Percentiles rank a stretch among this genome's conserved stretches.
Conservation (phyloP, 2,329 filamentous ascomycete genomes). For the Calycina marina region DNA sequence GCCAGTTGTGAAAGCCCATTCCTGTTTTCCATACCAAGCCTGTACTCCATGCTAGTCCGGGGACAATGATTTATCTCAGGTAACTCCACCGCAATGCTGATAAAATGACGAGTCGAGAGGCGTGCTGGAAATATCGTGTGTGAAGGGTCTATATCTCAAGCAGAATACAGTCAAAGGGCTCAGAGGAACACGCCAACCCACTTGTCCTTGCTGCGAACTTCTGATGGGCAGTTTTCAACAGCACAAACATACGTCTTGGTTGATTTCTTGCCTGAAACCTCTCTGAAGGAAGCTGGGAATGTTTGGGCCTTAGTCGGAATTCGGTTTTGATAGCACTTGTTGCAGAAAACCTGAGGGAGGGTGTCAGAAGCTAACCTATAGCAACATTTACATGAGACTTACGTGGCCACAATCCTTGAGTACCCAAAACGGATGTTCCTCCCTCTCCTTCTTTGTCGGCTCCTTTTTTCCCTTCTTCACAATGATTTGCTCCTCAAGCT, state of each 20-base stretch:
- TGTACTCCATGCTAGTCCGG: slow-evolving; percentile 11
- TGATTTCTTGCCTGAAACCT: slow-evolving; percentile 12
- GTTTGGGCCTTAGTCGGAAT: slow-evolving; percentile 22
- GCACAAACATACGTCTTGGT: slow-evolving; percentile 29
- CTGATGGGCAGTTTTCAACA: slow-evolving; percentile 40
- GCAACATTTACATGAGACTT: no score
- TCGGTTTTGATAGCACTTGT: slow-evolving; percentile 43
- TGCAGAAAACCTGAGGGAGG: slow-evolving; percentile 42
- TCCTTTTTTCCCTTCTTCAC: slow-evolving; percentile 31
- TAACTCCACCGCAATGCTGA: slow-evolving; percentile 10
- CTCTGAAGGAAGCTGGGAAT: slow-evolving; percentile 21
- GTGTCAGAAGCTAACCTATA: no score
- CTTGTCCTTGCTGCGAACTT: slow-evolving; percentile 36
- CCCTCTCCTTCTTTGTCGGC: slow-evolving; percentile 32
- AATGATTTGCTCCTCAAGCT: slow-evolving; percentile 16
- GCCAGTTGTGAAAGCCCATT: no score
- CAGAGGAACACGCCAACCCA: slow-evolving; percentile 45
- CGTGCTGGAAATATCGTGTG: slow-evolving; percentile 6
- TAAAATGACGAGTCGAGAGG: slow-evolving; percentile 4
- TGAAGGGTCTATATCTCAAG: background rate
- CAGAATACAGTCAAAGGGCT: slow-evolving; percentile 2
- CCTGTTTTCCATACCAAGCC: slow-evolving; percentile 2
- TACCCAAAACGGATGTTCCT: slow-evolving; percentile 83
- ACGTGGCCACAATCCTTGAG: slow-evolving; percentile 88
- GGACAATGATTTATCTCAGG: no score